A percentile compares a stretch with the other conserved stretches of the same genome.
Evolutionary conservation across 192 early-diverging fungal species (phyloP).

Genomic region (Rhizoclosmatium sp.): DNA sequence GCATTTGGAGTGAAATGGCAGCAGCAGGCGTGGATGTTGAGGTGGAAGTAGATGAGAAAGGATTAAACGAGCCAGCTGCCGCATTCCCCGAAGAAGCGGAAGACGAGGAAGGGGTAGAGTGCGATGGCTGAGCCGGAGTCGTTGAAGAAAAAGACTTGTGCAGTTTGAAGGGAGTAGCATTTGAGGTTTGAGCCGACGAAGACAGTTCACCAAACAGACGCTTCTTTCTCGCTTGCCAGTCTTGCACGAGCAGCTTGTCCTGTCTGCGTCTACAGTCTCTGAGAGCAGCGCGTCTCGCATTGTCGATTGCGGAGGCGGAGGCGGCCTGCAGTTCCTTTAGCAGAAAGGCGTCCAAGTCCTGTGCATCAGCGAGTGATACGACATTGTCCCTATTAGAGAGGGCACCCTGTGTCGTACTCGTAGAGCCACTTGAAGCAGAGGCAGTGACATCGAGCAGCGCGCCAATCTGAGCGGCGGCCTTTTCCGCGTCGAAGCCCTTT

Average conservation of each 20-base stretch:
- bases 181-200: neutral
- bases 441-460: neutral
- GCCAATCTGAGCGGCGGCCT: constrained; percentile 49
- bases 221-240: constrained; percentile 80
- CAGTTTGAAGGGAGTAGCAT: neutral
- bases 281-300: constrained; percentile 47
- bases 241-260: constrained; percentile 61
- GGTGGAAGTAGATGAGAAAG: neutral
- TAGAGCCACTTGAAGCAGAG: neutral
- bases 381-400: neutral
- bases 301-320: constrained; percentile 78
- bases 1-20: constrained; percentile 29
- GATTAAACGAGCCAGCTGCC: neutral
- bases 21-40: neutral
- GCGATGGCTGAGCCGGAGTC: neutral
- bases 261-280: constrained; percentile 73
- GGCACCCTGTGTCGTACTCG: neutral
- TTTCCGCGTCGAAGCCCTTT: constrained; percentile 80
- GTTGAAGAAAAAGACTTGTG: neutral
- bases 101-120: neutral
- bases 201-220: constrained; percentile 77
- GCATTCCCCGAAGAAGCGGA: neutral
- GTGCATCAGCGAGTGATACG: no score
- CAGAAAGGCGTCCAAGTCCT: constrained; percentile 69
- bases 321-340: constrained; percentile 77